Percentiles rank a stretch among this genome's conserved stretches.
These are phyloP conservation scores for Lithocarpus polystachyus DNA, from an alignment of 306 rosid species.

Conservation along the genomic window DNA sequence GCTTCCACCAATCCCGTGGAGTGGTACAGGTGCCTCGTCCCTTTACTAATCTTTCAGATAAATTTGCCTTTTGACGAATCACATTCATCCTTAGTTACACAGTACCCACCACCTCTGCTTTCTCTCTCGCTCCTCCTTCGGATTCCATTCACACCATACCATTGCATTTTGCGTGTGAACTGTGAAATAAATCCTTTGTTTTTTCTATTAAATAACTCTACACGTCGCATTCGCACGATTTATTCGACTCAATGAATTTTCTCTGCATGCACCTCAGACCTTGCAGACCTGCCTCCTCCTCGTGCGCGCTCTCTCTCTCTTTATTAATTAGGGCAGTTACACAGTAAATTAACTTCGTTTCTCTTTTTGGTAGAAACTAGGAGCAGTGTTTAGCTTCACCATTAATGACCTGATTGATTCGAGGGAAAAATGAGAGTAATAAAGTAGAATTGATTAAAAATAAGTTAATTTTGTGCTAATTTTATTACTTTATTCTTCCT, in stretches of 20 bases:
- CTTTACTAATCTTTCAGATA: constrained; percentile 9
- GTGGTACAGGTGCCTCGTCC: not conserved
- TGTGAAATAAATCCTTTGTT: not conserved
- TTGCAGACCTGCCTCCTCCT: constrained; percentile 4
- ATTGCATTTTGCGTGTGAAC: not conserved
- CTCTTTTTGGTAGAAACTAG: too few relatives aligned
- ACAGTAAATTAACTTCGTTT: not conserved
- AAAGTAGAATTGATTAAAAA: too few relatives aligned
- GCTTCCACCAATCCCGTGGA: constrained; percentile 43
- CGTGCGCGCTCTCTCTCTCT: constrained; percentile 4
- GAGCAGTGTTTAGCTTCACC: too few relatives aligned
- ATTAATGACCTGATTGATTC: too few relatives aligned
- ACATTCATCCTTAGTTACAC: constrained; percentile 25
- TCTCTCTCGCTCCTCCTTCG: constrained; percentile 17
- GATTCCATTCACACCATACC: constrained; percentile 54
- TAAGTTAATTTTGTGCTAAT: too few relatives aligned
- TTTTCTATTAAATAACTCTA: not conserved
- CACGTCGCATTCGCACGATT: constrained; percentile 21
- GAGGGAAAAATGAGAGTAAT: too few relatives aligned
- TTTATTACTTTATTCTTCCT: too few relatives aligned
- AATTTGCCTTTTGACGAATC: constrained; percentile 40
- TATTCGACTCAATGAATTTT: constrained; percentile 6
- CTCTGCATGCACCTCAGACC: not conserved
- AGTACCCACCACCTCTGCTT: constrained; percentile 7
- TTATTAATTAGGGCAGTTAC: not conserved